Percentiles rank a stretch among this genome's conserved stretches.
These are phyloP conservation scores for Phytophthora hibernalis DNA, from an alignment of 352 stramenopile species.

Conservation along the genomic window DNA sequence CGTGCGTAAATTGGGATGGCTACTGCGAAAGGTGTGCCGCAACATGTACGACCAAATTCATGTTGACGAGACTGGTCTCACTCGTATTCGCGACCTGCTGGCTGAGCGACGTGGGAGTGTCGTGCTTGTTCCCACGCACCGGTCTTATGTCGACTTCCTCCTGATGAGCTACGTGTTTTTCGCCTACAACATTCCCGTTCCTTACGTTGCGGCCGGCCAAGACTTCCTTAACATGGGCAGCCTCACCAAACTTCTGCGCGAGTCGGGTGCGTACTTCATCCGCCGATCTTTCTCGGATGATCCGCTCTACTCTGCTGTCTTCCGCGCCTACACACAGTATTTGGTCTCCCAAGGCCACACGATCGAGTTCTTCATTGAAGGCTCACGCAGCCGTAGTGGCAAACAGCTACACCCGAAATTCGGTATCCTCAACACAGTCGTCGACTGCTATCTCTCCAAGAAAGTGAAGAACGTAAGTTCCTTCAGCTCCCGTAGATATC, in stretches of 20 bases:
- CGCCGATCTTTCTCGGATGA: conserved; percentile 74
- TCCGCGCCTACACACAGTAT: conserved; percentile 86
- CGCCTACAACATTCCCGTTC: conserved; percentile 88
- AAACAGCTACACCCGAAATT: conserved; percentile 89
- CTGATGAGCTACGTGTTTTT: conserved; percentile 91
- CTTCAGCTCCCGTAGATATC: not conserved
- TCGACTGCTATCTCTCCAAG: conserved; percentile 73
- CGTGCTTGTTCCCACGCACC: conserved; percentile 87
- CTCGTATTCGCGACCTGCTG: conserved; percentile 71
- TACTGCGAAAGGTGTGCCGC: conserved; percentile 84
- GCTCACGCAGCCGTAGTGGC: conserved; percentile 80
- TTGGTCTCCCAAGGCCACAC: conserved; percentile 77
- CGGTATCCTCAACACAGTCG: conserved; percentile 73
- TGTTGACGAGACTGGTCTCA: conserved; percentile 82
- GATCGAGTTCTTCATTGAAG: conserved; percentile 90
- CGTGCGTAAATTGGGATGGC: conserved; percentile 80
- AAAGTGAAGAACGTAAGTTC: conserved; percentile 78
- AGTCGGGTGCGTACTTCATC: conserved; percentile 85
- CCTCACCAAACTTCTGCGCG: conserved; percentile 68
- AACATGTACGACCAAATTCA: conserved; percentile 90
- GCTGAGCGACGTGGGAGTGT: conserved; percentile 58
- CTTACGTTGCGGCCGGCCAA: conserved; percentile 81
- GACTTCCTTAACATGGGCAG: conserved; percentile 84
- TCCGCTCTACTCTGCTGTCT: conserved; percentile 76
- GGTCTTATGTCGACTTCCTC: conserved; percentile 88